Evolutionary conservation across 1,284 basidiomycete species (phyloP).

Genomic region (Ceratobasidium theobromae): DNA sequence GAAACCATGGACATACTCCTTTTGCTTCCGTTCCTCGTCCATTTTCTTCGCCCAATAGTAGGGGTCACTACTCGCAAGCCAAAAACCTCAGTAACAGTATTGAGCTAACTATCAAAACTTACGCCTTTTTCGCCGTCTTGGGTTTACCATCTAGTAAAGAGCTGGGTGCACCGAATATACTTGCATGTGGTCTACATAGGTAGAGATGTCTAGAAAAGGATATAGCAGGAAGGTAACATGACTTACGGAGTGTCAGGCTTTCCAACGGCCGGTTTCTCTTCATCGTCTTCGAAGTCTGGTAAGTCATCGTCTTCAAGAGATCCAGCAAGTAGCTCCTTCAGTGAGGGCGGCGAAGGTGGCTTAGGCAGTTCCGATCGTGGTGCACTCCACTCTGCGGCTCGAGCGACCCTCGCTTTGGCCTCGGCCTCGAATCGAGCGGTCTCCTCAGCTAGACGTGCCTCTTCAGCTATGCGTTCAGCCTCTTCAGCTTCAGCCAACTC

Average conservation of each 20-base stretch:
- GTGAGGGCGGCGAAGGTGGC: constrained; percentile 11
- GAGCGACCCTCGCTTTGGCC: constrained; percentile 8
- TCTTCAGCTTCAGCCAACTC: neutral
- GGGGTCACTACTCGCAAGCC: constrained; percentile 1
- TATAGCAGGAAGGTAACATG: neutral
- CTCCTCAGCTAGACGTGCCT: neutral
- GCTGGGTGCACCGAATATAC: constrained; percentile 17
- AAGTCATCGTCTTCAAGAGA: constrained; percentile 12
- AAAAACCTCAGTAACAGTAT: neutral
- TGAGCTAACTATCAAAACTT: neutral
- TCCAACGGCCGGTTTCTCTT: neutral
- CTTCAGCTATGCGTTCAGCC: neutral
- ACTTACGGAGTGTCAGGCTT: neutral
- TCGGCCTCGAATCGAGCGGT: neutral
- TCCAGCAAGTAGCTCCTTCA: constrained; percentile 11
- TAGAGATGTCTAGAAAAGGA: neutral
- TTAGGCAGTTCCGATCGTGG: constrained; percentile 1
- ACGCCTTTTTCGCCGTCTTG: constrained; percentile 11
- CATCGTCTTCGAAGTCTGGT: constrained; percentile 25
- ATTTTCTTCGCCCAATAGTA: constrained; percentile 28
- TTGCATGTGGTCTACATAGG: neutral
- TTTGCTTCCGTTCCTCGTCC: constrained; percentile 15
- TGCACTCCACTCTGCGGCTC: constrained; percentile 24
- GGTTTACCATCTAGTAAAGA: neutral
- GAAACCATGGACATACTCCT: constrained; percentile 4